Conservation (phyloP, 768 basidiomycete species). For the Antrodiella citrinella region DNA sequence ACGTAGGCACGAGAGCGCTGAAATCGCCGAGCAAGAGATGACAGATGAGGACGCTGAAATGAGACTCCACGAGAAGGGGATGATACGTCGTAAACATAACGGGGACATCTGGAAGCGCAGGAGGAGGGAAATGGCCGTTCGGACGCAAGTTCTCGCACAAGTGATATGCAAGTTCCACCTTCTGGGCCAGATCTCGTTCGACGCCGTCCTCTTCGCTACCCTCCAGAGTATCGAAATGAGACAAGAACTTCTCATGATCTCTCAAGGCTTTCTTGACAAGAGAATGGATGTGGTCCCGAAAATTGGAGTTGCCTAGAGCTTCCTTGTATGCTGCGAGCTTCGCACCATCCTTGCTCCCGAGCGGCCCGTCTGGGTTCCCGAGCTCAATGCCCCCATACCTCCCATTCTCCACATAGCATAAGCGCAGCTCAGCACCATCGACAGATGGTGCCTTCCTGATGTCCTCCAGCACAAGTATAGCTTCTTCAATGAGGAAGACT, state of each 20-base stretch:
- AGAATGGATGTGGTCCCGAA: constrained; percentile 51
- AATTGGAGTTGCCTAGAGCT: constrained; percentile 43
- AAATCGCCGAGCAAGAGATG: constrained; percentile 77
- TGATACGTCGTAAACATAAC: constrained; percentile 84
- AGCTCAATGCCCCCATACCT: constrained; percentile 80
- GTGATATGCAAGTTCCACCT: constrained; percentile 59
- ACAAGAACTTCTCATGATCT: constrained; percentile 79
- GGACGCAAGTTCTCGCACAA: constrained; percentile 64
- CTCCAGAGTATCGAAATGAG: constrained; percentile 76
- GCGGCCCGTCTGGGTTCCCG: constrained; percentile 72
- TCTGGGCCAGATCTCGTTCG: constrained; percentile 36
- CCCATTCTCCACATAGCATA: constrained; percentile 70
- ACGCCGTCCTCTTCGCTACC: constrained; percentile 20
- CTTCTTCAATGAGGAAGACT: constrained; percentile 62
- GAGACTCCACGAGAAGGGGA: constrained; percentile 80
- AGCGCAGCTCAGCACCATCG: constrained; percentile 68
- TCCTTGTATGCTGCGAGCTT: constrained; percentile 61
- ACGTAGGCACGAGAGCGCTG: constrained; percentile 48
- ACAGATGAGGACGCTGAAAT: constrained; percentile 72
- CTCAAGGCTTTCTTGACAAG: constrained; percentile 69
- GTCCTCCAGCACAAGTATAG: constrained; percentile 63
- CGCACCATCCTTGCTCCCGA: constrained; percentile 48
- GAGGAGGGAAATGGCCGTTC: constrained; percentile 35
- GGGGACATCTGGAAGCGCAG: constrained; percentile 36
- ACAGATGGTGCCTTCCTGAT: constrained; percentile 47